These are phyloP conservation scores for Coleophoma crateriformis DNA, from an alignment of 2,329 filamentous ascomycete species.

Conservation along the genomic window DNA sequence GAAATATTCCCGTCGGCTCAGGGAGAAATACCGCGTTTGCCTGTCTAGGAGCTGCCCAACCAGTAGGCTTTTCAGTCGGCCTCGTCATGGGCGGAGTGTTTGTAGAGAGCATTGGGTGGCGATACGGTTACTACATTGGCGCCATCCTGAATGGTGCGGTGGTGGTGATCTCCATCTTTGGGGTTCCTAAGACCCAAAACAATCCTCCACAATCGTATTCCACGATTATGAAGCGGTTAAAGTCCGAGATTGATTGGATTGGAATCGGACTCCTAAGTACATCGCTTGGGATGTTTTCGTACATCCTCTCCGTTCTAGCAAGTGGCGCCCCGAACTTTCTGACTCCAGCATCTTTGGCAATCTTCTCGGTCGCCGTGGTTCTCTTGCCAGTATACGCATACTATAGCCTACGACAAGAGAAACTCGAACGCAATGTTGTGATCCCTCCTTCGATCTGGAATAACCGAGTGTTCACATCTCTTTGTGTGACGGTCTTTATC, in stretches of 20 bases:
- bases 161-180: constrained; percentile 13
- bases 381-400: constrained; percentile 22
- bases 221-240: constrained; percentile 4
- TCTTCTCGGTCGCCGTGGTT: constrained; percentile 22
- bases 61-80: constrained; percentile 45
- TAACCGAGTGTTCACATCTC: constrained; percentile 24
- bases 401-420: constrained; percentile 22
- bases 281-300: constrained; percentile 42
- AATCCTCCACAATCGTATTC: constrained; percentile 5
- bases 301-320: constrained; percentile 28
- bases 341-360: constrained; percentile 17
- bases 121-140: constrained; percentile 43
- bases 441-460: constrained; percentile 29
- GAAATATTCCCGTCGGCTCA: constrained; percentile 37
- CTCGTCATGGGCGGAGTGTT: constrained; percentile 45
- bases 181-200: constrained; percentile 7
- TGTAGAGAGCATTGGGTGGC: constrained; percentile 42
- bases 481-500: constrained; percentile 28
- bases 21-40: constrained; percentile 45
- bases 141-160: constrained; percentile 29
- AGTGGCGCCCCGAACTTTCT: constrained; percentile 9
- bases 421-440: constrained; percentile 18
- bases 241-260: constrained; percentile 45
- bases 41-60: constrained; percentile 42
- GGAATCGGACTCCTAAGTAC: constrained; percentile 39